Conservation (phyloP, 768 basidiomycete species). For the Lepiota brunneoincarnata region DNA sequence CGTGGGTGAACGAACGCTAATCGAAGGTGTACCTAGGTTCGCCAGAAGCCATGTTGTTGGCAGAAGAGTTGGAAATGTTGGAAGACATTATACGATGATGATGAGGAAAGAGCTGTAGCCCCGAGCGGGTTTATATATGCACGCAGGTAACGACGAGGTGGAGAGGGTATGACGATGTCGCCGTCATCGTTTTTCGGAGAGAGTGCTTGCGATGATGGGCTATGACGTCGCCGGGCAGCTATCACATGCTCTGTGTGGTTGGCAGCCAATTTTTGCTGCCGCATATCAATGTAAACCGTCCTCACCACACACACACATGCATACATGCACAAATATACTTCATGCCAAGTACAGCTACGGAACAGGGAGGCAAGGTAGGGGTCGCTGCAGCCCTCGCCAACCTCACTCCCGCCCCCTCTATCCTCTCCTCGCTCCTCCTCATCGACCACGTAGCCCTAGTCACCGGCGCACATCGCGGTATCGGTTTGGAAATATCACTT, state of each 20-base stretch:
- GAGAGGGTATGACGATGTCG: too few relatives aligned
- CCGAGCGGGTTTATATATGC: not conserved
- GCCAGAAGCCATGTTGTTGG: conserved; percentile 24
- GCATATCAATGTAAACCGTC: too few relatives aligned
- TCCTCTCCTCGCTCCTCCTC: conserved; percentile 19
- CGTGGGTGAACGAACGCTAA: too few relatives aligned
- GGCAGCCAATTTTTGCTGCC: too few relatives aligned
- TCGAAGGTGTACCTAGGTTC: conserved; percentile 26
- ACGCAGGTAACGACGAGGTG: not conserved
- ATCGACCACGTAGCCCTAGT: conserved; percentile 21
- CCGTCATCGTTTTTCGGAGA: too few relatives aligned
- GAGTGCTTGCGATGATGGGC: too few relatives aligned
- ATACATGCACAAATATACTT: conserved; percentile 26
- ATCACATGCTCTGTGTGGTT: too few relatives aligned
- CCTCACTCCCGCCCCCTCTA: conserved; percentile 12
- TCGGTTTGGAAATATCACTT: conserved; percentile 27
- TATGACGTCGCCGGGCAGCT: too few relatives aligned
- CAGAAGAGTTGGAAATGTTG: conserved; percentile 12
- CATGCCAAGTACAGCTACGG: conserved; percentile 36
- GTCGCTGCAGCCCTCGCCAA: conserved; percentile 11
- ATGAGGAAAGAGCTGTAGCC: not conserved
- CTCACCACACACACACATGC: not conserved
- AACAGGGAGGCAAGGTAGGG: conserved; percentile 31
- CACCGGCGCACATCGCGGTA: conserved; percentile 26
- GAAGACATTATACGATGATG: not conserved